Conservation (phyloP, 1,284 basidiomycete species). For the Leccinum subfulvum region DNA sequence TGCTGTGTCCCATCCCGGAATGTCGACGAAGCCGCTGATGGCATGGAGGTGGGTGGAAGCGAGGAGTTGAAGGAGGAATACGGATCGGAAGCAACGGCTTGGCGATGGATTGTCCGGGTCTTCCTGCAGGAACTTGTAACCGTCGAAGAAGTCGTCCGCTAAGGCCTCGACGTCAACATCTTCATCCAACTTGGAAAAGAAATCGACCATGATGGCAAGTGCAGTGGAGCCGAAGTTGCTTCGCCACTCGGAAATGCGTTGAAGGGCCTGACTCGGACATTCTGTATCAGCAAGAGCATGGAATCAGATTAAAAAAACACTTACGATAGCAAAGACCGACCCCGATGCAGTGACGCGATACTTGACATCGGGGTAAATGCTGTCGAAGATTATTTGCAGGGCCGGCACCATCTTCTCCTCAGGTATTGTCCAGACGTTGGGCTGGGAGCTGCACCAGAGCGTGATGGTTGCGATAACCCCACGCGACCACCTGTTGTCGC, state of each 20-base stretch:
- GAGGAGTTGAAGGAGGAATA: not conserved
- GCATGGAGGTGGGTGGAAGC: not conserved
- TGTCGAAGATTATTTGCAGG: conserved; percentile 1
- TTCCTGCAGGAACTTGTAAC: not conserved
- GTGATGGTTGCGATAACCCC: not conserved
- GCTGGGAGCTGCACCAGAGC: not conserved
- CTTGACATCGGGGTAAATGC: conserved; percentile 2
- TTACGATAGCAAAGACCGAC: conserved; percentile 4
- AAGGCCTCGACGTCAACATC: not conserved
- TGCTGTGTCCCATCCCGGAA: not conserved
- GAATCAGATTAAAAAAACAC: not conserved
- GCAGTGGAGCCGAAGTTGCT: conserved; percentile 11
- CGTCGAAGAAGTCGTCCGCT: not conserved
- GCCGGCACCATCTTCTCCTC: not conserved
- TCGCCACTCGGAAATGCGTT: conserved; percentile 10
- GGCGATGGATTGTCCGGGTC: not conserved
- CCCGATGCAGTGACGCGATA: conserved; percentile 1
- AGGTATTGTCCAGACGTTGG: not conserved
- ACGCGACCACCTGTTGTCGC: not conserved
- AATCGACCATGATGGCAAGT: conserved; percentile 5
- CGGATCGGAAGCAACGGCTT: not conserved
- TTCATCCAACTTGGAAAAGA: not conserved
- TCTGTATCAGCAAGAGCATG: too few species aligned
- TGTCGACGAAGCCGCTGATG: not conserved
- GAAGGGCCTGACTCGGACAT: not conserved